A percentile compares a stretch with the other conserved stretches of the same genome.
Evolutionary conservation across 805 yeast species (phyloP).

Genomic region (Cyberlindnera saturnus): DNA sequence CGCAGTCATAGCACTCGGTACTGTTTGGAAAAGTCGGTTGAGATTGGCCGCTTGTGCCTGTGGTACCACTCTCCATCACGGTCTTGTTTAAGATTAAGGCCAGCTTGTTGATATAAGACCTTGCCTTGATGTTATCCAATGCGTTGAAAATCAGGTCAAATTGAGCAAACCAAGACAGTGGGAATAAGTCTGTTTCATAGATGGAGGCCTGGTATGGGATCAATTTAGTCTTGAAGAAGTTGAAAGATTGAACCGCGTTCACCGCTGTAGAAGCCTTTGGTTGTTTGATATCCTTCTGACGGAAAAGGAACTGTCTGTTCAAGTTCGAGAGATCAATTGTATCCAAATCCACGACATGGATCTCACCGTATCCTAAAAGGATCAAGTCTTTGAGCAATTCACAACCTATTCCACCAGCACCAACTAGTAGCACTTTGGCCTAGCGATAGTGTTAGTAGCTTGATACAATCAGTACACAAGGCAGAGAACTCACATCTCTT

Average conservation of each 20-base stretch:
- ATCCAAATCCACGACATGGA: constrained; percentile 90
- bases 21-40: constrained; percentile 80
- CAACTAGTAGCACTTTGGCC: constrained; percentile 71
- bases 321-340: constrained; percentile 90
- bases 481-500: constrained; percentile 7
- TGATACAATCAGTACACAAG: background rate
- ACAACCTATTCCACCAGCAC: constrained; percentile 97
- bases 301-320: constrained; percentile 87
- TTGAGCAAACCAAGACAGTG: constrained; percentile 68
- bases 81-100: constrained; percentile 70
- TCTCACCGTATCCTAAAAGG: constrained; percentile 75
- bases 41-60: constrained; percentile 91
- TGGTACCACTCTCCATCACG: constrained; percentile 89
- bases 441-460: constrained; percentile 2
- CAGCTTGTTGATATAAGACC: constrained; percentile 82
- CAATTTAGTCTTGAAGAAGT: constrained; percentile 51
- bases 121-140: constrained; percentile 86
- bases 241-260: constrained; percentile 72
- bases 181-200: constrained; percentile 67
- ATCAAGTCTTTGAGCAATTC: constrained; percentile 79
- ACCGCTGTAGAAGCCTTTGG: constrained; percentile 84
- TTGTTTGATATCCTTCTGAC: constrained; percentile 83
- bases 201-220: constrained; percentile 84
- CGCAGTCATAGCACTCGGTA: constrained; percentile 93
- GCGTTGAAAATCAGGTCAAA: constrained; percentile 87